Percentiles rank a stretch among this genome's conserved stretches.
These are phyloP conservation scores for Psidium friedrichsthalianum DNA, from an alignment of 345 rosid species.

Conservation along the genomic window DNA sequence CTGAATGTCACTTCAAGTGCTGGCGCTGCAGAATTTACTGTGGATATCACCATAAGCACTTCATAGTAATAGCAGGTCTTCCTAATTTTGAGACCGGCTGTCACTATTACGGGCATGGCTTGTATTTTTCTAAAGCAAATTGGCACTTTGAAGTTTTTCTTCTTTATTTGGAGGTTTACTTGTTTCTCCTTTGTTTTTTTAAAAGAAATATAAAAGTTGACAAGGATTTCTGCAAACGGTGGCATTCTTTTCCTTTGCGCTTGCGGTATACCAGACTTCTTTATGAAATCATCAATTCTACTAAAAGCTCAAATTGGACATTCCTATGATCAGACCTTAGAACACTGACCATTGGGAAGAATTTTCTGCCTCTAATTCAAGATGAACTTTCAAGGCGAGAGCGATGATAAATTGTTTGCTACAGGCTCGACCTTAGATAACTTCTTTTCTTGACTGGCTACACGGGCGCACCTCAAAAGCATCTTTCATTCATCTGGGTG, in stretches of 20 bases:
- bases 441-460: neutral
- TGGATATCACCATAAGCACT: neutral
- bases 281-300: neutral
- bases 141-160: neutral
- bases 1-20: neutral
- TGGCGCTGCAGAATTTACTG: neutral
- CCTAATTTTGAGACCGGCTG: neutral
- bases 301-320: neutral
- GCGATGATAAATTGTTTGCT: neutral
- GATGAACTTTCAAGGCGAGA: neutral
- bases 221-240: neutral
- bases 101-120: neutral
- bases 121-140: neutral
- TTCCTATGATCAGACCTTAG: neutral
- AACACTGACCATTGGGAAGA: neutral
- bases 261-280: neutral
- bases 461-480: neutral
- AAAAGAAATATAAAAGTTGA: neutral
- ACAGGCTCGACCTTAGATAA: neutral
- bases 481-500: neutral
- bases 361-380: neutral
- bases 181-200: neutral
- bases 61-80: neutral
- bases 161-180: neutral
- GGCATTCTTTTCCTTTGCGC: neutral